Evolutionary conservation across 345 rosid genomes (phyloP), one percentile per base, ranked within the genome.

Genomic region (Isatis tinctoria): DNA sequence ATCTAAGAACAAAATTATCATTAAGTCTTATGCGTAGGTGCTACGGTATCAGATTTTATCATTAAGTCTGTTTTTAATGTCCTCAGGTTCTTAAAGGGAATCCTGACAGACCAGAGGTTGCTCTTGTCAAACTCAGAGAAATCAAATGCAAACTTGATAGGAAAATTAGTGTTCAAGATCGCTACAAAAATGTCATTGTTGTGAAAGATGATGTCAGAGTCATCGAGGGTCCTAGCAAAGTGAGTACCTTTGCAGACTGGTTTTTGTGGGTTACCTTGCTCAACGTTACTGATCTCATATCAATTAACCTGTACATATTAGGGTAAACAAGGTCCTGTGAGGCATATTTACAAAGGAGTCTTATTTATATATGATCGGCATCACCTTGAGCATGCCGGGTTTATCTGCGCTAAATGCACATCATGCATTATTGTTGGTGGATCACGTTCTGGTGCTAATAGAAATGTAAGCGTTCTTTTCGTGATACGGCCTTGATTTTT

Each of bases 331-430:
- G 98, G 97, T 70, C 96, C 97, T 20, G 97, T 90, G 54, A 97
- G 82, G 78, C 99, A 95, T 82, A 88, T 92, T 63, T 92, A 70
- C 52, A 88, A 82, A 75, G 92, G 90, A 59, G 78, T 92, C 48
- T 65, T 95, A 69, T 95, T 95, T 53, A 78, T 95, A 43, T 81
- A 83, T 77, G 99, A 95, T 73, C 91, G 97, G 9, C 97, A 88
- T 82, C 97, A 92, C 76, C 88, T 92, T 60, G 99, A 95, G 83
- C 99, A 95, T 86, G 97, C 97, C 20, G 98, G 99, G 40, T 95
- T 87, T 78, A 90, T 92, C 37, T 95, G 99, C 69, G 92, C 87
- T 67, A 95, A 91, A 79, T 68, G 94, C 36, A 85, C 79, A 73
- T 83, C 90, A 20, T 92, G 97, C 70, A 30, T 69, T 78, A 79